Percentiles rank a stretch among this genome's conserved stretches.
These are phyloP conservation scores for Hydrangea macrophylla DNA, from an alignment of 148 eudicot species.

Conservation along the genomic window DNA sequence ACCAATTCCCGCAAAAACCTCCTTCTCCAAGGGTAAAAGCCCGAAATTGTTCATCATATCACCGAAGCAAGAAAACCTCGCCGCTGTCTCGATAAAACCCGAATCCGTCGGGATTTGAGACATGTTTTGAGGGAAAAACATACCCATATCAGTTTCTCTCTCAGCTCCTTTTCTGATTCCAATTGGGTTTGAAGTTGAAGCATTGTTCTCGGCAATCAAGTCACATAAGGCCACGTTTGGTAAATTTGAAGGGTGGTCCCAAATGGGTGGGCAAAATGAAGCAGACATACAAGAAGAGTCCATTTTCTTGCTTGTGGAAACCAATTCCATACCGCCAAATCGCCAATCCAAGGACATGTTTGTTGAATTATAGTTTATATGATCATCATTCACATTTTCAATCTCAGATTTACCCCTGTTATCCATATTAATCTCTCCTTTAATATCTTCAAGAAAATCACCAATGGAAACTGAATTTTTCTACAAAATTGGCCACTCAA, in stretches of 20 bases:
- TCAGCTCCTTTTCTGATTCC: slow-evolving; percentile 20
- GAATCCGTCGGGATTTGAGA: slow-evolving; percentile 86
- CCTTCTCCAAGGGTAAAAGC: slow-evolving; percentile 39
- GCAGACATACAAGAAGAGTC: slow-evolving; percentile 48
- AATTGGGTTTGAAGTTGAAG: slow-evolving; percentile 28
- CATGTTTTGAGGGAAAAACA: slow-evolving; percentile 59
- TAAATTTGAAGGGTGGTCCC: slow-evolving; percentile 62
- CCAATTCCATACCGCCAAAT: slow-evolving; percentile 39
- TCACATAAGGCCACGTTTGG: slow-evolving; percentile 53
- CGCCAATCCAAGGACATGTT: slow-evolving; percentile 64
- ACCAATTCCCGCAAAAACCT: slow-evolving; percentile 34
- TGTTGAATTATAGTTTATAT: slow-evolving; percentile 38
- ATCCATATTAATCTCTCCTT: slow-evolving; percentile 36
- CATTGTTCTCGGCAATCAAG: slow-evolving; percentile 49
- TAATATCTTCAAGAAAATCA: slow-evolving; percentile 9
- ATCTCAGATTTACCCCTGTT: slow-evolving; percentile 47
- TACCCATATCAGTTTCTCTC: slow-evolving; percentile 23
- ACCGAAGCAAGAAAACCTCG: slow-evolving; percentile 79
- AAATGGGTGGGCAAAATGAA: slow-evolving; percentile 53
- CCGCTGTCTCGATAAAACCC: slow-evolving; percentile 89
- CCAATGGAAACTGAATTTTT: background rate
- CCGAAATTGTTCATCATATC: slow-evolving; percentile 61
- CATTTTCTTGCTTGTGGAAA: slow-evolving; percentile 34
- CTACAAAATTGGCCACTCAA: slow-evolving; percentile 11
- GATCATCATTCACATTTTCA: slow-evolving; percentile 54